Percentiles rank a stretch among this genome's conserved stretches.
These are phyloP conservation scores for Aegilops bicornis DNA, from an alignment of 176 grass and related monocot species.

Conservation along the genomic window DNA sequence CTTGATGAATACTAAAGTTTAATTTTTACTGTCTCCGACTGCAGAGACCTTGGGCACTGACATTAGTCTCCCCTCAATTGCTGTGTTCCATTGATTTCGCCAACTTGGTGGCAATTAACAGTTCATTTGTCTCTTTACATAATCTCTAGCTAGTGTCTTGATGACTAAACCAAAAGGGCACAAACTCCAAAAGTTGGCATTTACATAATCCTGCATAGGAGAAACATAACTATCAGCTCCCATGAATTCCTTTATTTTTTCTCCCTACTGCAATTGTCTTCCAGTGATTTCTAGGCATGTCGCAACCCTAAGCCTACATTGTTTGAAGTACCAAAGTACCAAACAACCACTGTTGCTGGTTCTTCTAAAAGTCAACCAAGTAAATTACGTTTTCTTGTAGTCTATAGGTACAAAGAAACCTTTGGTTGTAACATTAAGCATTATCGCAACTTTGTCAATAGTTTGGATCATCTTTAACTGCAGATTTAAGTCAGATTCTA, in stretches of 20 bases:
- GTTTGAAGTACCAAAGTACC: constrained; percentile 11
- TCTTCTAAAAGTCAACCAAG: constrained; percentile 13
- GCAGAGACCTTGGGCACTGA: constrained; percentile 38
- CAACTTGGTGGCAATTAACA: constrained; percentile 58
- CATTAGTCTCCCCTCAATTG: constrained; percentile 40
- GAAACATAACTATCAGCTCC: constrained; percentile 72
- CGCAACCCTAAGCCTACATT: constrained; percentile 11
- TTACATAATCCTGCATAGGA: constrained; percentile 68
- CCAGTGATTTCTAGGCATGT: constrained; percentile 18
- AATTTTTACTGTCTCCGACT: constrained; percentile 52
- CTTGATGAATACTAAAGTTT: constrained; percentile 49
- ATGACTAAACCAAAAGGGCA: constrained; percentile 61
- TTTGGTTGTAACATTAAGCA: constrained; percentile 17
- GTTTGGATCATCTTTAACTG: neutral
- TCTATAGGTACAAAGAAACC: neutral
- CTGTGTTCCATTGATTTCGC: constrained; percentile 34
- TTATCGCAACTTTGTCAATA: constrained; percentile 3
- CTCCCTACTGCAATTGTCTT: constrained; percentile 26
- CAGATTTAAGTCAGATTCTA: neutral
- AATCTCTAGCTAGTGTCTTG: constrained; percentile 61
- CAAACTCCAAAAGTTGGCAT: constrained; percentile 57
- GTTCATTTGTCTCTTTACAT: constrained; percentile 70
- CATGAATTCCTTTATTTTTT: constrained; percentile 47
- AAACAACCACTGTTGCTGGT: neutral
- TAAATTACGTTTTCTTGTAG: neutral